phyloP scores from a whole-genome alignment of 1,284 basidiomycete genomes.

The Leccinum fallax region DNA sequence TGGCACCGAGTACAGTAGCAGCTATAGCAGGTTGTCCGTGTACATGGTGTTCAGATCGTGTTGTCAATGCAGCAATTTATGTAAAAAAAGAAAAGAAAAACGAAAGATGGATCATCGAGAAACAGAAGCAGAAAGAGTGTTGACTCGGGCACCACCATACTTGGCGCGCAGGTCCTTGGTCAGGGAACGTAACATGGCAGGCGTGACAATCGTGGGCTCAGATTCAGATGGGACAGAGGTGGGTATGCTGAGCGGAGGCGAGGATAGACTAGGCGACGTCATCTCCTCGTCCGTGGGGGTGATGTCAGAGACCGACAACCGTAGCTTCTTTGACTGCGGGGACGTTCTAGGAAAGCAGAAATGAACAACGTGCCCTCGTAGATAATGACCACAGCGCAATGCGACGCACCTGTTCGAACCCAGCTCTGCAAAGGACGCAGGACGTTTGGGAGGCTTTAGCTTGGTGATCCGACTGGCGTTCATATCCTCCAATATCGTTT shows the following conservation, averaged over 20 bases:
- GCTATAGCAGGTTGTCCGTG: background rate
- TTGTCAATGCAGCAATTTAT: background rate
- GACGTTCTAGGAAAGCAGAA: slow-evolving; percentile 22
- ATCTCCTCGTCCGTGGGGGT: slow-evolving; percentile 34
- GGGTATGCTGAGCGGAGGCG: slow-evolving; percentile 41
- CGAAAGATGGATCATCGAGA: slow-evolving; percentile 7
- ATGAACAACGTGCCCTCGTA: background rate
- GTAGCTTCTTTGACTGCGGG: slow-evolving; percentile 42
- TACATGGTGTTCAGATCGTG: slow-evolving; percentile 10
- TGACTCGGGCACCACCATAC: slow-evolving; percentile 35
- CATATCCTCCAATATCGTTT: slow-evolving; percentile 37
- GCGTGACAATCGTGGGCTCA: slow-evolving; percentile 48
- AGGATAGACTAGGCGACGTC: slow-evolving; percentile 28
- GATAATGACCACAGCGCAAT: background rate
- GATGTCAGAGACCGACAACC: slow-evolving; percentile 39
- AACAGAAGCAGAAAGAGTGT: slow-evolving; percentile 6
- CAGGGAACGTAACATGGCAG: slow-evolving; percentile 69
- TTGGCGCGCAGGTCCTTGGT: slow-evolving; percentile 62
- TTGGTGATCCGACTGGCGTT: slow-evolving; percentile 40
- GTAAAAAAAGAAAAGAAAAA: background rate
- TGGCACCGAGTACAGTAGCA: background rate
- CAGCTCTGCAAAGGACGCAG: slow-evolving; percentile 29
- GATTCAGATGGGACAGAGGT: slow-evolving; percentile 39
- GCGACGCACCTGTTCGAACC: slow-evolving; percentile 27
- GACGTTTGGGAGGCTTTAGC: slow-evolving; percentile 41